Conservation (phyloP, 192 early-diverging fungal species). For the Backusella tarrabulga region DNA sequence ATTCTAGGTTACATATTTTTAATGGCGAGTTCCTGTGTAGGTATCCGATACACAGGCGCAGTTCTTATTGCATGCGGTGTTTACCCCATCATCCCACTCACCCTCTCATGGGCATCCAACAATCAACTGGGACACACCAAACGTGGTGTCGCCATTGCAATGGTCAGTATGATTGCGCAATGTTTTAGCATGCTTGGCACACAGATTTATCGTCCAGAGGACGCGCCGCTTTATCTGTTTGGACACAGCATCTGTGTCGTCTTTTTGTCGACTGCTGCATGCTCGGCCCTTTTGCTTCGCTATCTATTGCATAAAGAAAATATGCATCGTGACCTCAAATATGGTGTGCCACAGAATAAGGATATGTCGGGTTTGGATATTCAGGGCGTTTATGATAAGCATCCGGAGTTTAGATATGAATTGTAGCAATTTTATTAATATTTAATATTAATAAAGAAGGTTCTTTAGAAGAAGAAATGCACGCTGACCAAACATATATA, state of each 20-base stretch:
- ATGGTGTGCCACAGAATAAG: conserved; percentile 2
- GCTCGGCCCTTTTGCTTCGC: conserved; percentile 23
- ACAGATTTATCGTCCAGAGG: conserved; percentile 54
- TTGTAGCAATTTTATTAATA: conserved; percentile 5
- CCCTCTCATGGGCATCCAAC: conserved; percentile 53
- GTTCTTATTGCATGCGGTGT: conserved; percentile 40
- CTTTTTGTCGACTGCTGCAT: conserved; percentile 14
- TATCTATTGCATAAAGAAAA: conserved; percentile 34
- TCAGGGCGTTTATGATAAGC: conserved; percentile 11
- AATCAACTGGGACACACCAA: conserved; percentile 60
- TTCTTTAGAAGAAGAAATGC: not conserved
- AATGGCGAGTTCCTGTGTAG: conserved; percentile 25
- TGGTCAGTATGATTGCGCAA: conserved; percentile 52
- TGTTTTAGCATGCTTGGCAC: conserved; percentile 53
- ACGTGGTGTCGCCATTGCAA: conserved; percentile 51
- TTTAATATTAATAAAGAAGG: not conserved
- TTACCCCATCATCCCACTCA: conserved; percentile 44
- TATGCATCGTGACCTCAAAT: conserved; percentile 17
- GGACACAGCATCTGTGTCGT: conserved; percentile 41
- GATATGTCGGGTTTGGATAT: not conserved
- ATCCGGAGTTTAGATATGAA: conserved; percentile 15
- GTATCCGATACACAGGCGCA: conserved; percentile 21
- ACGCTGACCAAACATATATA: not conserved
- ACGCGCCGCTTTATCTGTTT: conserved; percentile 49
- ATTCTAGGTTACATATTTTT: conserved; percentile 47